Percentiles rank a stretch among this genome's conserved stretches.
Evolutionary conservation across 345 rosid species (phyloP).

Genomic region (Bruguiera parviflora): DNA sequence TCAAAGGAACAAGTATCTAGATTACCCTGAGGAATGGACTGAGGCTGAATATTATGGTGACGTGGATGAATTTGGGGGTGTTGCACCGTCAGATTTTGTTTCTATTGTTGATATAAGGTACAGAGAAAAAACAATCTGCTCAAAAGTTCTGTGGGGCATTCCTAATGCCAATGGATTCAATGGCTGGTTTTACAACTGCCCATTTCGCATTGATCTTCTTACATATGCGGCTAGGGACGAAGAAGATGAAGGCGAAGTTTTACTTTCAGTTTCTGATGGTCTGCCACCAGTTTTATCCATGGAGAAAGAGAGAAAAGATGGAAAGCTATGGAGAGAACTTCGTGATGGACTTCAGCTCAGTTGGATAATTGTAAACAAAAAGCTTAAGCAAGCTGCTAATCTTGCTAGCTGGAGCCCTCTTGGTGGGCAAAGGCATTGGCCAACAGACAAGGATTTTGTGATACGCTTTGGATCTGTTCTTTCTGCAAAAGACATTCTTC

Average conservation of each 20-base stretch:
- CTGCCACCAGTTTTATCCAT: constrained; percentile 56
- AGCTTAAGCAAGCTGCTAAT: constrained; percentile 62
- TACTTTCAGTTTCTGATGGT: constrained; percentile 61
- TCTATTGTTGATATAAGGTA: constrained; percentile 64
- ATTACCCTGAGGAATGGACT: constrained; percentile 64
- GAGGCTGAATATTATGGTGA: constrained; percentile 78
- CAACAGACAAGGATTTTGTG: constrained; percentile 74
- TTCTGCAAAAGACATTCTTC: constrained; percentile 65
- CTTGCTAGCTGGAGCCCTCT: constrained; percentile 78
- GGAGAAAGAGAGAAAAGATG: constrained; percentile 72
- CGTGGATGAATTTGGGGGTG: constrained; percentile 42
- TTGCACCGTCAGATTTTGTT: constrained; percentile 58
- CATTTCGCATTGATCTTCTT: constrained; percentile 63
- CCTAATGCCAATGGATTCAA: constrained; percentile 62
- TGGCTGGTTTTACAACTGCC: constrained; percentile 73
- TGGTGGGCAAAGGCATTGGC: constrained; percentile 83
- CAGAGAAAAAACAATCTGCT: constrained; percentile 55
- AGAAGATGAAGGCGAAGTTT: constrained; percentile 46
- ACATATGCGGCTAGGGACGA: constrained; percentile 41
- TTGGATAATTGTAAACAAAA: constrained; percentile 73
- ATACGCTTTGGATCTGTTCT: constrained; percentile 69
- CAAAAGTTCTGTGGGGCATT: constrained; percentile 70
- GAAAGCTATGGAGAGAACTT: constrained; percentile 70
- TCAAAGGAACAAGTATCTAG: constrained; percentile 48
- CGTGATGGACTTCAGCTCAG: constrained; percentile 61